Evolutionary conservation across 2,329 filamentous ascomycete species (phyloP).

Genomic region (Boeremia exigua): DNA sequence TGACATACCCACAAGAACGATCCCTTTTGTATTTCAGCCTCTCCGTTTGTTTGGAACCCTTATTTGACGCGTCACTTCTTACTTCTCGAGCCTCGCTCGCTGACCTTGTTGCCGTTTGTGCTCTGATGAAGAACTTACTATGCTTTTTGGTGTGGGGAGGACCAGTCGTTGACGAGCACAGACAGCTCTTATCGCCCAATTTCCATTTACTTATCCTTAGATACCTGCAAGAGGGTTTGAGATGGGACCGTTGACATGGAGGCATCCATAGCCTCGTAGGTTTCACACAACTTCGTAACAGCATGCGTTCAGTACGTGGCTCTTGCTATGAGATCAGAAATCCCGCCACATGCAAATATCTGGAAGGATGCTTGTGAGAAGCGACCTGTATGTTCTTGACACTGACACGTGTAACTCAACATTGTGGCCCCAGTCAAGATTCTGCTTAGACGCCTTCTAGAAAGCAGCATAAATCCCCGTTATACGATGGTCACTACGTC

Average conservation of each 20-base stretch:
- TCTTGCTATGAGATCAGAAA: too few relatives aligned
- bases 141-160: background rate
- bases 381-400: too few relatives aligned
- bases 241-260: background rate
- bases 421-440: background rate
- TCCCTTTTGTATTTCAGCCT: too few relatives aligned
- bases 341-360: too few relatives aligned
- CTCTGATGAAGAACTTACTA: background rate
- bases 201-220: background rate
- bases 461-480: background rate
- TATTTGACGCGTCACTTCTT: too few relatives aligned
- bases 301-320: too few relatives aligned
- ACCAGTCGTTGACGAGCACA: background rate
- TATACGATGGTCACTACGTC: conserved; percentile 11
- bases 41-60: too few relatives aligned
- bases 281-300: background rate
- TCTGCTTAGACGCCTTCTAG: background rate
- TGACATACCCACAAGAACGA: too few relatives aligned
- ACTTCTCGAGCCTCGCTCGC: too few relatives aligned
- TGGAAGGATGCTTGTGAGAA: too few relatives aligned
- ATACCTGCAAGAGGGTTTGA: background rate
- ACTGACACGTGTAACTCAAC: too few relatives aligned
- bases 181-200: background rate
- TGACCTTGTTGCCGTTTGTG: background rate
- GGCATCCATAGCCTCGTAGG: background rate